Percentiles rank a stretch among this genome's conserved stretches.
Conservation (phyloP, 805 yeast species). For the Lipomyces sp. region DNA sequence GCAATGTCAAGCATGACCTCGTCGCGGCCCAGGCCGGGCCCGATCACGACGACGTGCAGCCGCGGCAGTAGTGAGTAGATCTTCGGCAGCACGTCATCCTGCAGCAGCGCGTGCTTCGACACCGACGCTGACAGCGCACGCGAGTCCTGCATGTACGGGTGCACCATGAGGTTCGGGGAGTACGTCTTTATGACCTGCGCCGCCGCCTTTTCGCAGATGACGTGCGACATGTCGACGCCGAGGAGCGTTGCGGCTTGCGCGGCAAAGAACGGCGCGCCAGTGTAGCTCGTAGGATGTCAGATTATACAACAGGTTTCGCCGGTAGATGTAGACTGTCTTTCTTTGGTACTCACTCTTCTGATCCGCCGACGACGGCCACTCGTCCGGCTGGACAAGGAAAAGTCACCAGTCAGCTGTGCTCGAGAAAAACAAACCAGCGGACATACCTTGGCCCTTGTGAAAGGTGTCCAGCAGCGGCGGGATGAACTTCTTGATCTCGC, state of each 20-base stretch:
- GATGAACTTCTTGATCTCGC: constrained; percentile 52
- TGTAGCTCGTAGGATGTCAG: constrained; percentile 46
- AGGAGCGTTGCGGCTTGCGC: constrained; percentile 78
- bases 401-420: too few species aligned
- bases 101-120: constrained; percentile 23
- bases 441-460: constrained; percentile 78
- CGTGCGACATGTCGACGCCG: constrained; percentile 87
- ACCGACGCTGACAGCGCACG: constrained; percentile 6
- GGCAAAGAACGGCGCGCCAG: constrained; percentile 94
- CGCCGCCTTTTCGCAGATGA: constrained; percentile 79
- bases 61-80: constrained; percentile 56
- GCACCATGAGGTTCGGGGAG: constrained; percentile 93
- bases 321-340: background rate
- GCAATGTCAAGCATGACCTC: constrained; percentile 59
- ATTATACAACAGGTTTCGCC: background rate
- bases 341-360: constrained; percentile 58
- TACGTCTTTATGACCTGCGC: constrained; percentile 79
- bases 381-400: constrained; percentile 78
- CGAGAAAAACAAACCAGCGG: too few species aligned
- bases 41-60: constrained; percentile 79
- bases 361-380: constrained; percentile 85
- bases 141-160: constrained; percentile 72
- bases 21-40: constrained; percentile 94
- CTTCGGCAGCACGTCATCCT: constrained; percentile 49
- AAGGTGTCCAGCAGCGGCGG: constrained; percentile 72